Percentiles rank a stretch among this genome's conserved stretches.
Evolutionary conservation across 495 filamentous ascomycete genomes (phyloP).

Genomic region (Viridothelium virens): DNA sequence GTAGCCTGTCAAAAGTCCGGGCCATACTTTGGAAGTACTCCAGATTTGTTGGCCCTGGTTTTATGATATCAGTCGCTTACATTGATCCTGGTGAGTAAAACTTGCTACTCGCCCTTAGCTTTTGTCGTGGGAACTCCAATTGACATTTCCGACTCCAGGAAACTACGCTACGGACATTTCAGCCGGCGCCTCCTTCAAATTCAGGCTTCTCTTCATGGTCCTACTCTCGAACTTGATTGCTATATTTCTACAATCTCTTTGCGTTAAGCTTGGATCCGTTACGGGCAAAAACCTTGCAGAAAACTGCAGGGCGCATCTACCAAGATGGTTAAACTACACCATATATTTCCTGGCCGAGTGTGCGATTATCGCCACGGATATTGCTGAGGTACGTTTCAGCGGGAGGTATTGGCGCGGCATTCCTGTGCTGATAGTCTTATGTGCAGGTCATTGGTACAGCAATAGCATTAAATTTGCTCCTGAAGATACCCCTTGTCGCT

Average conservation of each 20-base stretch:
- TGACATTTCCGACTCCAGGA: background rate
- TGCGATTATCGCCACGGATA: conserved; percentile 82
- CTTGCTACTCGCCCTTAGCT: background rate
- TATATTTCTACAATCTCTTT: conserved; percentile 73
- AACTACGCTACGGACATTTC: conserved; percentile 83
- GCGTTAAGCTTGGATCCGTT: conserved; percentile 77
- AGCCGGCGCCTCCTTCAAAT: conserved; percentile 41
- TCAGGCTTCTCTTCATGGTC: conserved; percentile 67
- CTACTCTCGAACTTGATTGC: conserved; percentile 78
- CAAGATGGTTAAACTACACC: conserved; percentile 64
- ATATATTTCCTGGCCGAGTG: conserved; percentile 70
- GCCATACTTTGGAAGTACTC: conserved; percentile 52
- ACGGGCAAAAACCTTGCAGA: conserved; percentile 76
- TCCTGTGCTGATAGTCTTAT: background rate
- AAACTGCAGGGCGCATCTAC: conserved; percentile 67
- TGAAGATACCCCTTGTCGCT: conserved; percentile 73
- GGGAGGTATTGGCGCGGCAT: background rate
- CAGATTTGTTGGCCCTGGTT: conserved; percentile 79
- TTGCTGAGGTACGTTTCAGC: conserved; percentile 59
- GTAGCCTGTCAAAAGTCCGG: conserved; percentile 22
- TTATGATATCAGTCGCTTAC: conserved; percentile 72
- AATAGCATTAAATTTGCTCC: conserved; percentile 78
- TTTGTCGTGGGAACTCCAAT: background rate
- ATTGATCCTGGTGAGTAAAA: conserved; percentile 52
- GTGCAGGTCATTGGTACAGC: conserved; percentile 72